Evolutionary conservation across 1,139 yeast genomes (phyloP), one percentile per base, ranked within the genome.

Genomic region (Blastobotrys apis): DNA sequence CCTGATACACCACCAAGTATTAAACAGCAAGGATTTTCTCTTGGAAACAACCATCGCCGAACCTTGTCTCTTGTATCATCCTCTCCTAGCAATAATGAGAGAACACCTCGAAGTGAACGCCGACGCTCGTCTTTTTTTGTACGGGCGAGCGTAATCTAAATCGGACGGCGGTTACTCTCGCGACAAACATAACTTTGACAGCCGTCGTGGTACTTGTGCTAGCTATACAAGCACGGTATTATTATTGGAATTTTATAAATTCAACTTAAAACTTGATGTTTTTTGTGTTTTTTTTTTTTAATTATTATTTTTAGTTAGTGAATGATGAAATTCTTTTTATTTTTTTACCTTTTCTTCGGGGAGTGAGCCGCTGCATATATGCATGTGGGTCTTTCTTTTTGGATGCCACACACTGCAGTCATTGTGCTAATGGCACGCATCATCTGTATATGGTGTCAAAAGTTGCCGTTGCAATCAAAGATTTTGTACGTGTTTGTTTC

Each of bases 91-190:
- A 29, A 40, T 26, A 27, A 32, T 15, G 38, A 33, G 22, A 46
- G 40, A 37, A 33, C 45, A n/a, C 39, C 43, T 10, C 43, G 45
- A n/a, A 23, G 34, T 13, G 39, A 42, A 23, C 27, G 47, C 9
- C 23, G 47, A 17, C 19, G 46, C 19, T 29, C 44, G 20, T 43
- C 56, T 52, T 53, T 53, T 52, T 52, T 52, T 44, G 51, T 45
- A 27, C 47, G 41, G 36, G 56, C 55, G 55, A 49, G 54, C 35
- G 54, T 47, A 48, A 51, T 38, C 12, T 48, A 45, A 41, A 31
- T 17, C 22, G 21, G 50, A 46, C 56, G 51, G 55, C 53, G 31
- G 33, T 50, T 53, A 44, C 54, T 25, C 53, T 52, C 56, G 56
- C 56, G 25, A 29, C 19, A 12, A 26, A 44, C 23, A 9, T 15